Percentiles rank a stretch among this genome's conserved stretches.
These are phyloP conservation scores for Diaporthe nobilis DNA, from an alignment of 2,329 filamentous ascomycete genomes.

Conservation along the genomic window DNA sequence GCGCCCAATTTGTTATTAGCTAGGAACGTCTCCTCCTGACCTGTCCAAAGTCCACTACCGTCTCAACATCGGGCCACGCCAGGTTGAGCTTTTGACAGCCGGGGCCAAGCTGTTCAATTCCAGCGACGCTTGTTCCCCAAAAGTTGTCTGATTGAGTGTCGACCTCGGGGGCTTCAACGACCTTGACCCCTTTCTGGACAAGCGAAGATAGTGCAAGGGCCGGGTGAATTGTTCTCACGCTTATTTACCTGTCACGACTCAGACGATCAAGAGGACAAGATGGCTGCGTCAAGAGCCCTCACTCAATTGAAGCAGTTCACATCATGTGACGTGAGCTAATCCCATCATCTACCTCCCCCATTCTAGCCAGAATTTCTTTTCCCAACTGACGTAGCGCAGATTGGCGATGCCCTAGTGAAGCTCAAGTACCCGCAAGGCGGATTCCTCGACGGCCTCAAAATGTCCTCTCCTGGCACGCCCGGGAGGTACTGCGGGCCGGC, in stretches of 20 bases:
- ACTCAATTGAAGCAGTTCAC: neutral
- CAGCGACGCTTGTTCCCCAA: no score
- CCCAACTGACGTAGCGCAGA: neutral
- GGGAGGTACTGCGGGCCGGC: conserved; percentile 37
- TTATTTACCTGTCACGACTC: neutral
- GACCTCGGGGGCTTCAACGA: neutral
- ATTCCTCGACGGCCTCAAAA: conserved; percentile 39
- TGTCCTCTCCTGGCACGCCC: conserved; percentile 32
- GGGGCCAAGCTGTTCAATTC: no score
- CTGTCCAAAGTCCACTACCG: neutral
- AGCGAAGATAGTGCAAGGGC: neutral
- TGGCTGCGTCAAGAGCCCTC: conserved; percentile 12
- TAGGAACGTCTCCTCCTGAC: neutral
- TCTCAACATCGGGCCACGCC: neutral
- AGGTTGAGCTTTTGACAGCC: neutral
- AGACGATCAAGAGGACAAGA: neutral
- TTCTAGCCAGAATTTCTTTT: no score
- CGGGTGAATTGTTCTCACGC: neutral
- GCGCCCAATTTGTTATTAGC: neutral
- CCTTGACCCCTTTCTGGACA: neutral
- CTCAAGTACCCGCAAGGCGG: conserved; percentile 40
- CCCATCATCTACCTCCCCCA: neutral
- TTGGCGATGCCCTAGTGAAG: conserved; percentile 39
- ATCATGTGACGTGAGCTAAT: neutral
- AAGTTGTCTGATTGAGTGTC: no score